Conservation (phyloP, 495 filamentous ascomycete species). For the Aspergillus panamensis region DNA sequence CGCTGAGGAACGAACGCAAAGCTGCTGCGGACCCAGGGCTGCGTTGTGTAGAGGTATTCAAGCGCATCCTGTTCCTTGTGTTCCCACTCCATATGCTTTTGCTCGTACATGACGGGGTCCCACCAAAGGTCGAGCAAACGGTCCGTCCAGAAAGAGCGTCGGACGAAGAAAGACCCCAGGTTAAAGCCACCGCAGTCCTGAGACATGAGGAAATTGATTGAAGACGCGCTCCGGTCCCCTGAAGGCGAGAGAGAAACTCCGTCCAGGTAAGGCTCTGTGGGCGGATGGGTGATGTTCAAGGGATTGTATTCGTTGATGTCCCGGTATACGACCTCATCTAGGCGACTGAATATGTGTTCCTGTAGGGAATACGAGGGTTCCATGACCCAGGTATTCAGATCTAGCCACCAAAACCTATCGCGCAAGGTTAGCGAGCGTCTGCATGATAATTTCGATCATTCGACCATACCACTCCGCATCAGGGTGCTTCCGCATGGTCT, state of each 20-base stretch:
- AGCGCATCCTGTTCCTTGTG: conserved; percentile 97
- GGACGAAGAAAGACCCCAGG: conserved; percentile 90
- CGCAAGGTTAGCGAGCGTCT: not conserved
- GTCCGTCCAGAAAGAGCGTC: conserved; percentile 82
- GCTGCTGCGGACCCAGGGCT: conserved; percentile 88
- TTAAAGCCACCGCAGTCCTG: conserved; percentile 98
- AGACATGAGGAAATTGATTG: conserved; percentile 81
- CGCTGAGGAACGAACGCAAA: conserved; percentile 89
- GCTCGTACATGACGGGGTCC: conserved; percentile 97
- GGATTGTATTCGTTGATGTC: conserved; percentile 97
- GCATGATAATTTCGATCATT: not conserved
- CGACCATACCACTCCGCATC: conserved; percentile 84
- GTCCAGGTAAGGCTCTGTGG: conserved; percentile 70
- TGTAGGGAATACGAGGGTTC: conserved; percentile 90
- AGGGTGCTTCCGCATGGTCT: conserved; percentile 88
- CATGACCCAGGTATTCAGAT: conserved; percentile 98
- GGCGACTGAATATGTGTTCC: conserved; percentile 79
- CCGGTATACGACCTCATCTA: conserved; percentile 76
- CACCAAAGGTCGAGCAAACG: conserved; percentile 95
- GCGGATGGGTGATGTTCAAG: conserved; percentile 85
- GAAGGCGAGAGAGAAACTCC: conserved; percentile 61
- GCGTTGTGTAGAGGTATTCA: conserved; percentile 84
- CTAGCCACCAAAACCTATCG: conserved; percentile 96
- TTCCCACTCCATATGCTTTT: conserved; percentile 99
- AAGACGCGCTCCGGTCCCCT: conserved; percentile 69